Evolutionary conservation across 2,329 filamentous ascomycete genomes (phyloP).

Genomic region (Canariomyces notabilis): DNA sequence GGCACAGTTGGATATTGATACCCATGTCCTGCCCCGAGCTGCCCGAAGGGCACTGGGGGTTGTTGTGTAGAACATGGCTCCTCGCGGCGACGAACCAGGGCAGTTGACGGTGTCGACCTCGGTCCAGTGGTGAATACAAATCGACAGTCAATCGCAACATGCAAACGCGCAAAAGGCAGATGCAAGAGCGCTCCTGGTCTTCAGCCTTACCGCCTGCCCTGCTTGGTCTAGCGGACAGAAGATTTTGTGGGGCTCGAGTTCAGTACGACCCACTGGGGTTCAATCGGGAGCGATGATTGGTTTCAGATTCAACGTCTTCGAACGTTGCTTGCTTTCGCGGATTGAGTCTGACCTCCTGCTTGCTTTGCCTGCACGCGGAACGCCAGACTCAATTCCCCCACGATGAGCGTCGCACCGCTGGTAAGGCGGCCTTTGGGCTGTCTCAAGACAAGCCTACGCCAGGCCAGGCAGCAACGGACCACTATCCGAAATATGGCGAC

Average conservation of each 20-base stretch:
- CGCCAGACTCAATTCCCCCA: slow-evolving; percentile 17
- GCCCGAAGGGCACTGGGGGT: slow-evolving; percentile 23
- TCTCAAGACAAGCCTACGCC: slow-evolving; percentile 60
- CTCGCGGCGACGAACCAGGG: neutral
- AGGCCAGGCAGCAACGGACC: slow-evolving; percentile 46
- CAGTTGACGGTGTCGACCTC: neutral
- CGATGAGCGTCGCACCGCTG: slow-evolving; percentile 57
- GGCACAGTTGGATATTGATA: slow-evolving; percentile 14
- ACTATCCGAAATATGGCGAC: slow-evolving; percentile 46
- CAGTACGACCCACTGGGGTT: slow-evolving; percentile 1
- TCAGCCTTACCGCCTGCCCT: neutral
- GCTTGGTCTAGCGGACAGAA: slow-evolving; percentile 13
- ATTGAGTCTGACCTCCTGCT: neutral
- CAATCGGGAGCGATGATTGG: slow-evolving; percentile 11
- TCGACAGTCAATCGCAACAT: neutral
- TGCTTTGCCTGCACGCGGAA: neutral
- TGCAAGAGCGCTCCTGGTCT: neutral
- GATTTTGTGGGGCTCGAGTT: slow-evolving; percentile 14
- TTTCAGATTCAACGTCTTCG: slow-evolving; percentile 5
- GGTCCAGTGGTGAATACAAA: no score
- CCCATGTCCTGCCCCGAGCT: slow-evolving; percentile 18
- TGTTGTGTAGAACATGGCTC: slow-evolving; percentile 23
- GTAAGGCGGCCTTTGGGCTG: slow-evolving; percentile 62
- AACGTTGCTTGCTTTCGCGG: slow-evolving; percentile 8
- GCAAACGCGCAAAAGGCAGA: neutral